A percentile compares a stretch with the other conserved stretches of the same genome.
These are phyloP conservation scores for Cutaneotrichosporon sp. DNA, from an alignment of 1,284 basidiomycete genomes.

Conservation along the genomic window DNA sequence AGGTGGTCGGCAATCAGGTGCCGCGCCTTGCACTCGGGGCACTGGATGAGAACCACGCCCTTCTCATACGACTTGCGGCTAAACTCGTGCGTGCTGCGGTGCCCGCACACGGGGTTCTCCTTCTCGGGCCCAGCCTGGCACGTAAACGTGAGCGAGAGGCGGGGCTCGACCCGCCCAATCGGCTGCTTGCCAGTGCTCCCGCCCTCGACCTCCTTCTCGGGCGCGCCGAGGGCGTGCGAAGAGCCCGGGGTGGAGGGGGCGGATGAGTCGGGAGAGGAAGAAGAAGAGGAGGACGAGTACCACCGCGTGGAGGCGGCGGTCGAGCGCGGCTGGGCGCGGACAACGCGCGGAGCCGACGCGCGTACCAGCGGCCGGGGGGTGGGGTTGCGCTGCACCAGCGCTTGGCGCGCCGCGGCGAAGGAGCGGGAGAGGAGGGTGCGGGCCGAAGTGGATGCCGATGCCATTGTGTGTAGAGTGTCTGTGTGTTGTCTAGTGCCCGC, in stretches of 20 bases:
- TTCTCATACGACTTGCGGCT: constrained; percentile 77
- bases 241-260: constrained; percentile 10
- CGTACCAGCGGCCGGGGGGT: background rate
- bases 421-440: constrained; percentile 6
- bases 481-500: background rate
- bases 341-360: background rate
- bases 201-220: background rate
- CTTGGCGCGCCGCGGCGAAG: background rate
- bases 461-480: background rate
- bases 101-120: constrained; percentile 62
- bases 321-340: background rate
- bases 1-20: constrained; percentile 89
- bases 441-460: background rate
- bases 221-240: constrained; percentile 10
- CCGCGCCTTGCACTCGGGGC: constrained; percentile 84
- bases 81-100: constrained; percentile 87
- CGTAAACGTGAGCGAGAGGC: constrained; percentile 71
- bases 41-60: constrained; percentile 89
- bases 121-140: constrained; percentile 64
- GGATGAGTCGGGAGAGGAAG: background rate
- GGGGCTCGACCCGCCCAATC: constrained; percentile 44
- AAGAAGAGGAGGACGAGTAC: constrained; percentile 7
- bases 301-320: background rate
- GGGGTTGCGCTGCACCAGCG: background rate
- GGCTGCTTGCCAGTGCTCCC: constrained; percentile 11